These are phyloP conservation scores for Penicillium brasilianum DNA, from an alignment of 2,329 filamentous ascomycete species.

Conservation along the genomic window DNA sequence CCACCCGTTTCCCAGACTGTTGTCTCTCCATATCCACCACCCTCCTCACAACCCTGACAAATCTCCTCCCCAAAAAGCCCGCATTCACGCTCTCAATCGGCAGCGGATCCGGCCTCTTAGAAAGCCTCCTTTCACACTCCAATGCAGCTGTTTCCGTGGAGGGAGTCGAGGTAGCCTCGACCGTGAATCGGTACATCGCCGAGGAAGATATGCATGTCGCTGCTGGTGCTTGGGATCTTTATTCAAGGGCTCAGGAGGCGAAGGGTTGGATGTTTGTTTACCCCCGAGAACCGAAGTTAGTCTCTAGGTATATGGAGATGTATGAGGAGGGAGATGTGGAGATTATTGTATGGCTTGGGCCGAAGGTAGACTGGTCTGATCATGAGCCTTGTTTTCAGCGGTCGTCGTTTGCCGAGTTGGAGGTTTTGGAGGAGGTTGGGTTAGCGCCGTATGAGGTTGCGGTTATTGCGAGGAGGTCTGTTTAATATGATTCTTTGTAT, in stretches of 20 bases:
- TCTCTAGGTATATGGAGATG: constrained; percentile 51
- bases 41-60: constrained; percentile 26
- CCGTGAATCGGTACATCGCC: constrained; percentile 53
- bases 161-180: constrained; percentile 56
- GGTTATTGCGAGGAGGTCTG: constrained; percentile 25
- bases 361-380: constrained; percentile 37
- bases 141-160: constrained; percentile 40
- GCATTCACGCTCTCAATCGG: constrained; percentile 53
- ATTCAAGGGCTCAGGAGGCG: constrained; percentile 49
- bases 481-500: constrained; percentile 1
- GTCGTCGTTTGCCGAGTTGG: constrained; percentile 29
- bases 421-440: constrained; percentile 28
- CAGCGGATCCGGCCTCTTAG: constrained; percentile 58
- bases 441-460: constrained; percentile 34
- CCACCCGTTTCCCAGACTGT: constrained; percentile 34
- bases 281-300: constrained; percentile 54
- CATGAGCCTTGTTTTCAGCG: constrained; percentile 35
- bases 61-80: constrained; percentile 32
- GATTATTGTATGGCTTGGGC: constrained; percentile 40
- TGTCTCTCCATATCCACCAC: constrained; percentile 37
- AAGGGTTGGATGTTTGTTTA: constrained; percentile 60
- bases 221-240: constrained; percentile 51
- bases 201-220: constrained; percentile 50
- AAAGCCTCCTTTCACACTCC: constrained; percentile 46
- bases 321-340: constrained; percentile 23